These are phyloP conservation scores for Effrenium voratum DNA, from an alignment of 73 alveolate species.

Conservation along the genomic window DNA sequence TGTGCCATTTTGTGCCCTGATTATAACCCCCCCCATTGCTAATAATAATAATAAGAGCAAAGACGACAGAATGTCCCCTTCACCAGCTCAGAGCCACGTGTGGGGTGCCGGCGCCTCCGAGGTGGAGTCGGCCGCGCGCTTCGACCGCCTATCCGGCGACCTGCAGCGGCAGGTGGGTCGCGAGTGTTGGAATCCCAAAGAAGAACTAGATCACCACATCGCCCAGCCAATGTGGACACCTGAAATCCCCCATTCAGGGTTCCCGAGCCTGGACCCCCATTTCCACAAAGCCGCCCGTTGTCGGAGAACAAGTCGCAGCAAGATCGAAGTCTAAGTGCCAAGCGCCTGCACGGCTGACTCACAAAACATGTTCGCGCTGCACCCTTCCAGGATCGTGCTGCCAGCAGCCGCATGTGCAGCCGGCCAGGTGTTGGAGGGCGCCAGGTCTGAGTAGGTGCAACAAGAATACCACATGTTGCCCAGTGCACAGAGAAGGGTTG, in stretches of 20 bases:
- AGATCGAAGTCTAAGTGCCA: not conserved
- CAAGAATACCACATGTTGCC: not conserved
- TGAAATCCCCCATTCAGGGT: too few species aligned
- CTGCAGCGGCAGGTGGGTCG: conserved; percentile 64
- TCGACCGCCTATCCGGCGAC: conserved; percentile 65
- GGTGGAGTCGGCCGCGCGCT: conserved; percentile 39
- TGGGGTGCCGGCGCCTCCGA: too few species aligned
- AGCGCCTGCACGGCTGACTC: not conserved
- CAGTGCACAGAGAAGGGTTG: not conserved
- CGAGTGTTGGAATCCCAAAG: not conserved
- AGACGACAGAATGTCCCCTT: too few species aligned
- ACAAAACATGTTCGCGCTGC: not conserved
- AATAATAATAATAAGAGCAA: too few species aligned
- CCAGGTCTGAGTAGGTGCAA: not conserved
- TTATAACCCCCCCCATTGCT: too few species aligned
- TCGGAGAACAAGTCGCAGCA: not conserved
- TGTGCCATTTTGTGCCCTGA: too few species aligned
- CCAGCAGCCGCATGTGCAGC: conserved; percentile 60
- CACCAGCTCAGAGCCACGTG: too few species aligned
- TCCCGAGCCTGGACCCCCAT: not conserved
- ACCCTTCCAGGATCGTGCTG: conserved; percentile 33
- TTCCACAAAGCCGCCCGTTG: not conserved
- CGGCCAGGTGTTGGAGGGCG: not conserved
- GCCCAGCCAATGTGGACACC: too few species aligned
- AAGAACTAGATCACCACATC: too few species aligned